Conservation (phyloP, 768 basidiomycete species). For the Phallus indusiatus region DNA sequence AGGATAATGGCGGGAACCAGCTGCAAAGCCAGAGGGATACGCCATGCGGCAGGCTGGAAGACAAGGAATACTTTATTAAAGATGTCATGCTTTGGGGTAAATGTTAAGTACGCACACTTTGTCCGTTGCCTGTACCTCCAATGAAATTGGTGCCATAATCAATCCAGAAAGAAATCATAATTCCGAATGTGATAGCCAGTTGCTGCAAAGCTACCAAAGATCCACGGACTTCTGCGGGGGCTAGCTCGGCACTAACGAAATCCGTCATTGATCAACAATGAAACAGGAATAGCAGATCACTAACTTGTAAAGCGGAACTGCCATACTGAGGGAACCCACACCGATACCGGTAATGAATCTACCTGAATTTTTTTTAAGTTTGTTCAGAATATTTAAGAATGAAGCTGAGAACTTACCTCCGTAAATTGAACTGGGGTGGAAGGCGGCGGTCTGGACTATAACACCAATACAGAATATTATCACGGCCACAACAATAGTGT, state of each 20-base stretch:
- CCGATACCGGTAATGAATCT: slow-evolving; percentile 75
- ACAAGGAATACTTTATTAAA: too few relatives aligned
- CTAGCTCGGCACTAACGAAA: slow-evolving; percentile 37
- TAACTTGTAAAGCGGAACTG: slow-evolving; percentile 68
- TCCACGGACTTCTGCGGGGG: slow-evolving; percentile 75
- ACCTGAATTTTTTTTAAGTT: slow-evolving; percentile 29
- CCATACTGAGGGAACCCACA: slow-evolving; percentile 74
- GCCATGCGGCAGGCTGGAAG: slow-evolving; percentile 59
- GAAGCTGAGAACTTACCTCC: slow-evolving; percentile 32
- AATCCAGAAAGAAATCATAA: slow-evolving; percentile 52
- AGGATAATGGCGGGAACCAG: slow-evolving; percentile 66
- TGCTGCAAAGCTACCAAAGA: slow-evolving; percentile 76
- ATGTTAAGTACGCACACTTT: slow-evolving; percentile 18
- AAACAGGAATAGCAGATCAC: not conserved
- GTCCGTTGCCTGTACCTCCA: slow-evolving; percentile 46
- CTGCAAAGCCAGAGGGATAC: slow-evolving; percentile 65
- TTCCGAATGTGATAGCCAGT: slow-evolving; percentile 72
- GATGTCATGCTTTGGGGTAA: slow-evolving; percentile 14
- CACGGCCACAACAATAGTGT: slow-evolving; percentile 55
- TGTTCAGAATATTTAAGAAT: too few relatives aligned
- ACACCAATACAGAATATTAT: slow-evolving; percentile 61
- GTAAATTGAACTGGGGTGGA: slow-evolving; percentile 50
- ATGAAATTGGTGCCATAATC: slow-evolving; percentile 57
- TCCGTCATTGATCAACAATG: not conserved
- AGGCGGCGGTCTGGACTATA: slow-evolving; percentile 58